Evolutionary conservation across 208 protist genomes (phyloP).

Genomic region (Phytomonas francai): DNA sequence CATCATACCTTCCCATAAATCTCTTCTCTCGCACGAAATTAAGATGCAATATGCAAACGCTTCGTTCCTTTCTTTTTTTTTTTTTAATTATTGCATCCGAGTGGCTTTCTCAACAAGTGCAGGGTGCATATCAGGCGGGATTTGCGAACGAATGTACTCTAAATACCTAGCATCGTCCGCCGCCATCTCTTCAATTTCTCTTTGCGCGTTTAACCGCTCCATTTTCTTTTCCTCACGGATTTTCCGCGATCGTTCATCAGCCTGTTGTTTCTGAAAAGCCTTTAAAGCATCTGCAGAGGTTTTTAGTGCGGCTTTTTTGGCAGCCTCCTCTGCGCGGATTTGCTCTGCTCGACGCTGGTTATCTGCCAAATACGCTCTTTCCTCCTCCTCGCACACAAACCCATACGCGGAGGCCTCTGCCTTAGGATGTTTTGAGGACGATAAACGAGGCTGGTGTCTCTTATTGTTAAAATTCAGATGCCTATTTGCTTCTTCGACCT

Average conservation of each 20-base stretch:
- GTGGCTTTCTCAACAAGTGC: conserved; percentile 41
- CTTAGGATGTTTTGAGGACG: conserved; percentile 4
- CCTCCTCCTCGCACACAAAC: conserved; percentile 58
- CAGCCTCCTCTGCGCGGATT: conserved; percentile 33
- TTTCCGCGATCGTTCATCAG: conserved; percentile 55
- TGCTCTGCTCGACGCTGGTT: conserved; percentile 49
- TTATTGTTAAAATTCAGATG: neutral
- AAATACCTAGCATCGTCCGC: conserved; percentile 46
- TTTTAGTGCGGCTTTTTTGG: conserved; percentile 21
- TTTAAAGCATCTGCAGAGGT: conserved; percentile 32
- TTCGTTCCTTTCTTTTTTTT: neutral
- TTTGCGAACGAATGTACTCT: conserved; percentile 50
- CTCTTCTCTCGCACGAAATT: too few species aligned
- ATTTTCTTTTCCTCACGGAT: conserved; percentile 25
- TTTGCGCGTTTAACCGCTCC: conserved; percentile 25
- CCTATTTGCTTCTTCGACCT: conserved; percentile 5
- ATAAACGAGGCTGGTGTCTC: neutral
- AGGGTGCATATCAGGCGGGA: conserved; percentile 55
- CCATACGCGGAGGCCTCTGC: conserved; percentile 41
- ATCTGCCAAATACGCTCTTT: conserved; percentile 44
- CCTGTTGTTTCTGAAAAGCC: conserved; percentile 54
- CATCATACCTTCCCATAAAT: too few species aligned
- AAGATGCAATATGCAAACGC: too few species aligned
- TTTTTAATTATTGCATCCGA: conserved; percentile 24
- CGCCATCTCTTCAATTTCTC: conserved; percentile 24